Base-by-base conservation (phyloP, 768 basidiomycete species). In the Dentipellis sp. region DNA sequence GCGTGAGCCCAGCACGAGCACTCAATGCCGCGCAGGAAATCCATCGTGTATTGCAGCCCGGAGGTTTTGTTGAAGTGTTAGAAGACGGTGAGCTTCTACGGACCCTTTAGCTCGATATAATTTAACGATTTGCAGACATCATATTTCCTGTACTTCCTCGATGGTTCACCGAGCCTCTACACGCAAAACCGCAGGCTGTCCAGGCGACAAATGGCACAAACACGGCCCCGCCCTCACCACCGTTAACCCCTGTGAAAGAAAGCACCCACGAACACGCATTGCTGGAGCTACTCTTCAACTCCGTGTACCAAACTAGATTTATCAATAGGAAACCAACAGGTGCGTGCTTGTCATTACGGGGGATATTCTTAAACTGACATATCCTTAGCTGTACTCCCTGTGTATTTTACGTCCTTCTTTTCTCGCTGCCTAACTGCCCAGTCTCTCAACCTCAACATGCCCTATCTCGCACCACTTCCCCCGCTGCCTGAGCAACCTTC, bases 101-200 rank as follows among this genome's bases (percentile, higher is more conserved):
- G 16, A 49, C 50, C 36, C 34, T 38, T 45, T 21, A 11, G 1
- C 37, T 29, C 17, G 19, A 50, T 22, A 14, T 35, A 39, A 38
- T 29, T 45, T 54, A 29, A 54, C 4, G 50, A 40, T 46, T 21
- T 57, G 14, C 53, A 91, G 88, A 91, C 65, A 77, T 87, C 29
- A 70, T 88, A 47, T 91, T 91, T 64, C 88, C 88, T n/a, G 71
- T 70, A 4, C 75, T 91, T 38, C 87, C 88, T 19, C 78, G 77
- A 38, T 90, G 87, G 86, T 91, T 88, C 63, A 89, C 88, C 1
- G 73, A 77, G 39, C 84, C 86, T 9, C 75, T 89, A 53, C 80
- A 84, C 29, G 73, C 73, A 29, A 60, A 48, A 16, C 59, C 59
- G 14, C 52, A 45, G 22, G 17, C 45, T 8, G 46, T 19, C 17